Evolutionary conservation across 2,329 filamentous ascomycete genomes (phyloP).

Genomic region (Epichloe bromicola): DNA sequence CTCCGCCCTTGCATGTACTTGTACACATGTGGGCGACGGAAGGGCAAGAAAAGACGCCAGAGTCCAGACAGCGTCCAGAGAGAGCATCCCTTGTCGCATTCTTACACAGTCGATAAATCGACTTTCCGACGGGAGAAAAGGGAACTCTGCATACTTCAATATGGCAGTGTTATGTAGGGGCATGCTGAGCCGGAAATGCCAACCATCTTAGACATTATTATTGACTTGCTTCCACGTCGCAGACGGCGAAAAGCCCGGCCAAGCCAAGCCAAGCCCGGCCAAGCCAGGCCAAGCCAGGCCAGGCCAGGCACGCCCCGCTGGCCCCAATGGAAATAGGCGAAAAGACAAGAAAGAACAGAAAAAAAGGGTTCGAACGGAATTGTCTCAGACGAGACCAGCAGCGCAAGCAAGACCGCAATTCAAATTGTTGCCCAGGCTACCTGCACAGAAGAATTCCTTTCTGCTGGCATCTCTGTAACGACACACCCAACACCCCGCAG

Average conservation of each 20-base stretch:
- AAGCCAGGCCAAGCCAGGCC: background rate
- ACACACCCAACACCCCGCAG: too few relatives aligned
- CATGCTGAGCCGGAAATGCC: background rate
- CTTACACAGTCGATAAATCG: too few relatives aligned
- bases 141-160: background rate
- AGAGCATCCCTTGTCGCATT: too few relatives aligned
- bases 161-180: background rate
- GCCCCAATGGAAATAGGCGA: background rate
- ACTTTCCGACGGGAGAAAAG: too few relatives aligned
- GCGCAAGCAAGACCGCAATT: background rate
- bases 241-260: background rate
- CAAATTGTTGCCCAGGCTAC: background rate
- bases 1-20: too few relatives aligned
- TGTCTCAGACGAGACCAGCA: slow-evolving; percentile 3
- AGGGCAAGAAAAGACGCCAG: too few relatives aligned
- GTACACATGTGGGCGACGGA: too few relatives aligned
- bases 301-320: background rate
- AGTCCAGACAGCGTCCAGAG: too few relatives aligned
- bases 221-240: background rate
- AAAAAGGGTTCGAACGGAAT: background rate
- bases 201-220: background rate
- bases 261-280: too few relatives aligned
- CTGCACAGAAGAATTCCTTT: background rate
- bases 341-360: background rate
- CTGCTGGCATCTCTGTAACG: too few relatives aligned